phyloP scores from a whole-genome alignment of 495 filamentous ascomycete genomes.

The Penicillium bialowiezense region DNA sequence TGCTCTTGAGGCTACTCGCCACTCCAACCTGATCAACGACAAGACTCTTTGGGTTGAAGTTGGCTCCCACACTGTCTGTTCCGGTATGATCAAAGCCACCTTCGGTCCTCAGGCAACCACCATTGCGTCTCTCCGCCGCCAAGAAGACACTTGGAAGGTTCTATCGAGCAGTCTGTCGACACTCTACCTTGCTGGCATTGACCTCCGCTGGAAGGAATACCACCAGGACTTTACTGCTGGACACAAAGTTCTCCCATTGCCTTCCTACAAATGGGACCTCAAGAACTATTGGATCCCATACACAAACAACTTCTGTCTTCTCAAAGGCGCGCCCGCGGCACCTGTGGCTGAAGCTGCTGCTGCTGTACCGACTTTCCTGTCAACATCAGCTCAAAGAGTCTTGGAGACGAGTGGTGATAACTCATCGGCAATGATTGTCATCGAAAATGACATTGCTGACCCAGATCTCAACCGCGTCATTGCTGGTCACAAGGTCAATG shows the following conservation, averaged over 20 bases:
- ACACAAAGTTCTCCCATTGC: conserved; percentile 63
- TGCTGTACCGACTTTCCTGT: conserved; percentile 37
- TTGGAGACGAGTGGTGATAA: conserved; percentile 54
- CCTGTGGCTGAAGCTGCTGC: conserved; percentile 23
- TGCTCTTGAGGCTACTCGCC: conserved; percentile 53
- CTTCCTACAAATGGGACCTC: conserved; percentile 72
- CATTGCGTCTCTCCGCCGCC: conserved; percentile 56
- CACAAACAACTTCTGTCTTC: conserved; percentile 53
- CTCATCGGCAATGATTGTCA: conserved; percentile 53
- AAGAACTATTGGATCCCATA: conserved; percentile 86
- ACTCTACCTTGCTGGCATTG: conserved; percentile 62
- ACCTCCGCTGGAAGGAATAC: conserved; percentile 75
- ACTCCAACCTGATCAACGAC: conserved; percentile 43
- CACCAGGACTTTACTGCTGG: conserved; percentile 65
- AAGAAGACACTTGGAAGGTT: conserved; percentile 61
- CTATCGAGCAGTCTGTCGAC: conserved; percentile 57
- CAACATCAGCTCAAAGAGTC: conserved; percentile 47
- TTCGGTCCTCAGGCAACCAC: conserved; percentile 57
- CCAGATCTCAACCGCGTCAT: conserved; percentile 59
- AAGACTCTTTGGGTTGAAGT: conserved; percentile 58
- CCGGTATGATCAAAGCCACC: conserved; percentile 65
- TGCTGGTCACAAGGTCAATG: conserved; percentile 72
- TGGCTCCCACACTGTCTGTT: conserved; percentile 66
- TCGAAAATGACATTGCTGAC: conserved; percentile 64
- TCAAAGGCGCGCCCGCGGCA: conserved; percentile 38